Percentiles rank a stretch among this genome's conserved stretches.
phyloP scores from a whole-genome alignment of 106 monocot genomes.

The Cymbidium sinense region DNA sequence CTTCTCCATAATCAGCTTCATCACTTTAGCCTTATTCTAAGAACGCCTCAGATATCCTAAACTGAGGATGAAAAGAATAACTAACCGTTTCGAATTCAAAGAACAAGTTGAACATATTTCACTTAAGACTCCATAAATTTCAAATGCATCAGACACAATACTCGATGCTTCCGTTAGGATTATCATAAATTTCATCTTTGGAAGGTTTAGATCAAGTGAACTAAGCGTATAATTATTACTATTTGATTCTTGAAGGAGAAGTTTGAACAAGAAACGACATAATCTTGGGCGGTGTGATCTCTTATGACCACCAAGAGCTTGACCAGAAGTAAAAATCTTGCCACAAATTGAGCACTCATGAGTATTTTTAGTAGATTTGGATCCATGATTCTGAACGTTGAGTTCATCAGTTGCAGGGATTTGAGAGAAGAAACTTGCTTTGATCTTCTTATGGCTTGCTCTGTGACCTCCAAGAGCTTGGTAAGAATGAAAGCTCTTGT shows the following conservation, averaged over 20 bases:
- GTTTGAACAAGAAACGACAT: background rate
- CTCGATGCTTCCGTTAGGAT: background rate
- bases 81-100: too few relatives aligned
- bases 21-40: too few relatives aligned
- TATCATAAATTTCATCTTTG: background rate
- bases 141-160: background rate
- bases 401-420: background rate
- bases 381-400: background rate
- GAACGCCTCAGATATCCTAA: too few relatives aligned
- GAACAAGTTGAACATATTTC: too few relatives aligned
- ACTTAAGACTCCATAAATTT: background rate
- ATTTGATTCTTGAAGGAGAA: background rate
- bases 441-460: slow-evolving; percentile 18
- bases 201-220: background rate
- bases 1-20: too few relatives aligned
- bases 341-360: background rate
- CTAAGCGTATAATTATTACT: background rate
- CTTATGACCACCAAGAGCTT: slow-evolving; percentile 10
- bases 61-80: too few relatives aligned
- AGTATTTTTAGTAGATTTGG: background rate
- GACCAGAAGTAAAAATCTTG: background rate
- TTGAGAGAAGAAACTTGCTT: background rate
- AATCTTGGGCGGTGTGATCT: background rate
- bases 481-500: slow-evolving; percentile 22
- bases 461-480: slow-evolving; percentile 46